These are phyloP conservation scores for Furcasterigmium sp. DNA, from an alignment of 2,329 filamentous ascomycete genomes.

Conservation along the genomic window DNA sequence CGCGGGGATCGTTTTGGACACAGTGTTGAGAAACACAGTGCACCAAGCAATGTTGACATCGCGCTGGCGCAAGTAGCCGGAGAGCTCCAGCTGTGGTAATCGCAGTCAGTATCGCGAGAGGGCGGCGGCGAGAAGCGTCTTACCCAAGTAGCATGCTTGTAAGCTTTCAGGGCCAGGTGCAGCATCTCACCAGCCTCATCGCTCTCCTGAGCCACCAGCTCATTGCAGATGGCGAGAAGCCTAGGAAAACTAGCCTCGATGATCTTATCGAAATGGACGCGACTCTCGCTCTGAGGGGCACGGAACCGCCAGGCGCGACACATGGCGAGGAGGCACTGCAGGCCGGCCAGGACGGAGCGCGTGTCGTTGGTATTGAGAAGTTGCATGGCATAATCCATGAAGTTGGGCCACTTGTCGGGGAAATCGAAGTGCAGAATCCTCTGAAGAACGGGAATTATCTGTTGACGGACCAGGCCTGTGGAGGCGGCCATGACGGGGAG, in stretches of 20 bases:
- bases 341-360: slow-evolving; percentile 80
- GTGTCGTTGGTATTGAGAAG: slow-evolving; percentile 83
- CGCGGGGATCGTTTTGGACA: slow-evolving; percentile 77
- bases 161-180: slow-evolving; percentile 89
- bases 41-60: slow-evolving; percentile 91
- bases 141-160: slow-evolving; percentile 97
- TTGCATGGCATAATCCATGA: slow-evolving; percentile 87
- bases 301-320: slow-evolving; percentile 97
- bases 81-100: slow-evolving; percentile 70
- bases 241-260: slow-evolving; percentile 87
- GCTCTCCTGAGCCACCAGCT: slow-evolving; percentile 84
- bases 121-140: slow-evolving; percentile 2
- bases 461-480: slow-evolving; percentile 76
- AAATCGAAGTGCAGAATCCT: slow-evolving; percentile 97
- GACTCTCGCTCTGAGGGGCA: slow-evolving; percentile 65
- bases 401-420: slow-evolving; percentile 87
- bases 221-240: slow-evolving; percentile 79
- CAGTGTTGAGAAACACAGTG: slow-evolving; percentile 85
- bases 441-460: slow-evolving; percentile 90
- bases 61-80: slow-evolving; percentile 70
- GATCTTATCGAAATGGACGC: slow-evolving; percentile 89
- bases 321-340: slow-evolving; percentile 90
- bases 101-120: not conserved
- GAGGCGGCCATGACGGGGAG: slow-evolving; percentile 83
- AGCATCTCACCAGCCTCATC: slow-evolving; percentile 96